A percentile compares a stretch with the other conserved stretches of the same genome.
Conservation (phyloP, 208 protist species). For the Trypanosoma rangeli region DNA sequence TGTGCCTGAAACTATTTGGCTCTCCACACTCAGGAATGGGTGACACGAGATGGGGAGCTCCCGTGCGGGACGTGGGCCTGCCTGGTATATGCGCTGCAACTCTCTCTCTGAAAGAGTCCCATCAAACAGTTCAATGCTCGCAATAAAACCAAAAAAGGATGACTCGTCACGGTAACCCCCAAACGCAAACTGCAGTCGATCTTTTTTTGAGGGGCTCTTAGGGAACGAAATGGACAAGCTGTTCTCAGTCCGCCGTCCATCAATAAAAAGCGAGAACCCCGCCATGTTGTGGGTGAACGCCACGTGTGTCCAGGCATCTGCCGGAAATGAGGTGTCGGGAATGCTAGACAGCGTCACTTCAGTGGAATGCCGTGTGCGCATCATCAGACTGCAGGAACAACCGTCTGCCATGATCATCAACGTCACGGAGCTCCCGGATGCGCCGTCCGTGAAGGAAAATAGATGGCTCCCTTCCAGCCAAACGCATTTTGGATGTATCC, state of each 20-base stretch:
- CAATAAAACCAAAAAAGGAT: slow-evolving; percentile 72
- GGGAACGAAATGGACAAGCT: slow-evolving; percentile 51
- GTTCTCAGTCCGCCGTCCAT: slow-evolving; percentile 45
- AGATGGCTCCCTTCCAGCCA: slow-evolving; percentile 72
- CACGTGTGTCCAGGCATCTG: slow-evolving; percentile 80
- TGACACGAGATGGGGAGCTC: slow-evolving; percentile 19
- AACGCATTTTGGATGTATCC: slow-evolving; percentile 79
- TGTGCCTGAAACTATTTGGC: slow-evolving; percentile 10
- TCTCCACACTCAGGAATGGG: slow-evolving; percentile 27
- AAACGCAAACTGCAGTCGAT: slow-evolving; percentile 60
- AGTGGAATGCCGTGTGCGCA: slow-evolving; percentile 33
- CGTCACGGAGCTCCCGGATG: slow-evolving; percentile 40
- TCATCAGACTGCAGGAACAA: slow-evolving; percentile 56
- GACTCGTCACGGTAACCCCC: slow-evolving; percentile 42
- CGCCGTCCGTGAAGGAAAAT: slow-evolving; percentile 60
- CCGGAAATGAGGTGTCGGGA: slow-evolving; percentile 43
- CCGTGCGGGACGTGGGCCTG: slow-evolving; percentile 37
- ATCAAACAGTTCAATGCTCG: slow-evolving; percentile 72
- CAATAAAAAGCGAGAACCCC: slow-evolving; percentile 66
- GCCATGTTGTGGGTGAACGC: slow-evolving; percentile 58
- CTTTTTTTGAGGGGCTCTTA: slow-evolving; percentile 44
- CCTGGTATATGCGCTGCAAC: slow-evolving; percentile 45
- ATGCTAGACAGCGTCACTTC: slow-evolving; percentile 38
- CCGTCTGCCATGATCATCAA: slow-evolving; percentile 70
- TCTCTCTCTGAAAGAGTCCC: slow-evolving; percentile 57